Conservation (phyloP, 192 early-diverging fungal species). For the Umbelopsis sp. region DNA sequence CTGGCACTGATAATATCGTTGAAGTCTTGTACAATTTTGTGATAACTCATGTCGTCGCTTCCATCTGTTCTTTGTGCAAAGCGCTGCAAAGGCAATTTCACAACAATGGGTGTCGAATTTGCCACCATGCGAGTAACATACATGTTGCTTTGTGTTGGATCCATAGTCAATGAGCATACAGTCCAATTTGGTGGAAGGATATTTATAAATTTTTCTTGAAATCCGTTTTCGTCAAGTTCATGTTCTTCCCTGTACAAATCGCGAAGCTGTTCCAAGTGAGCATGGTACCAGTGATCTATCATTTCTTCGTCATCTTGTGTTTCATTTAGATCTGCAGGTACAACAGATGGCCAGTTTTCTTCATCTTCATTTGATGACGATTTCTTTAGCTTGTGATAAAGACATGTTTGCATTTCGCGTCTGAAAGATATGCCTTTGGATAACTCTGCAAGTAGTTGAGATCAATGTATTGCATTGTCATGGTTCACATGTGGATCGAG, state of each 20-base stretch:
- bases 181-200: conserved; percentile 73
- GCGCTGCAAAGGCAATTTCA: conserved; percentile 77
- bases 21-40: conserved; percentile 60
- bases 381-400: conserved; percentile 49
- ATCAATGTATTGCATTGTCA: background rate
- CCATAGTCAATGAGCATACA: conserved; percentile 79
- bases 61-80: conserved; percentile 41
- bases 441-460: conserved; percentile 46
- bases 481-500: background rate
- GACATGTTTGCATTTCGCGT: conserved; percentile 60
- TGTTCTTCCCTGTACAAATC: conserved; percentile 46
- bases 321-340: conserved; percentile 4
- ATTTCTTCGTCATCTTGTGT: conserved; percentile 16
- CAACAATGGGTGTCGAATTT: conserved; percentile 53
- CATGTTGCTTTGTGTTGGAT: conserved; percentile 63
- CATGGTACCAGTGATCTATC: conserved; percentile 29
- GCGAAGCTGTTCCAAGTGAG: conserved; percentile 22
- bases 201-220: conserved; percentile 54
- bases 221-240: conserved; percentile 40
- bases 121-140: conserved; percentile 68
- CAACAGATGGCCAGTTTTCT: background rate
- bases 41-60: conserved; percentile 47
- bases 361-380: conserved; percentile 23
- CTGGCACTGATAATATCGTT: conserved; percentile 69
- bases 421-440: conserved; percentile 59